Base-by-base conservation (phyloP, 495 filamentous ascomycete species). In the Neurospora pannonica region DNA sequence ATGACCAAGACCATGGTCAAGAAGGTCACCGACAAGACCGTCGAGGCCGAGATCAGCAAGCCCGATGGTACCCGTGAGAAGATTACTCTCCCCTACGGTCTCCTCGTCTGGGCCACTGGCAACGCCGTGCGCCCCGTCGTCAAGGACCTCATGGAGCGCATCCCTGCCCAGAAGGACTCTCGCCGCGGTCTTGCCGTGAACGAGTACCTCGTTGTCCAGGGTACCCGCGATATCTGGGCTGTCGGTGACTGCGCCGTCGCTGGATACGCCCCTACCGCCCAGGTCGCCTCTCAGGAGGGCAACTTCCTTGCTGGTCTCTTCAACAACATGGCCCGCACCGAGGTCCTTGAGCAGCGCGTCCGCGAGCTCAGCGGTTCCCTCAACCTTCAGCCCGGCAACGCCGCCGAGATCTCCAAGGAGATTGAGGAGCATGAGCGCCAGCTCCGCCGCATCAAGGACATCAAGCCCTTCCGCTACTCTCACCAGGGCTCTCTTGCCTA, bases 1-100 rank as follows among this genome's bases (percentile, higher is more conserved):
- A 92, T 90, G 82, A 97, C 96, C 74, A 99, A 99, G 90, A 99
- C 96, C 70, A 95, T 97, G 91, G 96, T 99, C 80, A 98, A 98
- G 87, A 93, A 92, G 74, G 96, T 99, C 72, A 97, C 93, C 34
- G 93, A 97, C 79, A 97, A 93, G 86, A 91, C 90, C 81, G 97
- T 99, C 79, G 92, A 97, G 84, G 96, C 94, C 76, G 93, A 97
- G 84, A 88, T 91, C 48, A 91, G 90, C 75, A 89, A 90, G 54
- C 92, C 95, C n/a, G 92, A 97, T 77, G 97, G 97, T 78, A 88
- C 89, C 79, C 97, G 97, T 87, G 86, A 90, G 71, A 80, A 88
- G 46, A 88, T 97, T 81, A 87, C 88, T 38, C 92, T 98, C 79
- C 96, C 97, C 70, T 99, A 97, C 84, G 96, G 96, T 78, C 91